Percentiles rank a stretch among this genome's conserved stretches.
Conservation (phyloP, 208 protist species). For the Trichomonas gallinae region DNA sequence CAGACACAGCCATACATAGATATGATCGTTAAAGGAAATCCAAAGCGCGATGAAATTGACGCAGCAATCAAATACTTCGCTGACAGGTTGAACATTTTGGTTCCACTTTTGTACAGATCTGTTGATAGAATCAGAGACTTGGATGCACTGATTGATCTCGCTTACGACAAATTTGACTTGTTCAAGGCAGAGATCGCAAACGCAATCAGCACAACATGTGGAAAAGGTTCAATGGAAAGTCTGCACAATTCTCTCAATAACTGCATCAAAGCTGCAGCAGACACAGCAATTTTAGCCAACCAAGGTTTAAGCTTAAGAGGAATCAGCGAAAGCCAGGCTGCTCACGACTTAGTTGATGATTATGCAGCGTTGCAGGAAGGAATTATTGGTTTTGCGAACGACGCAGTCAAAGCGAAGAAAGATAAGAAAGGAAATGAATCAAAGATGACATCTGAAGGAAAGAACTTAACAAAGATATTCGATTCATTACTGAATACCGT, state of each 20-base stretch:
- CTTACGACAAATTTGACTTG: not conserved
- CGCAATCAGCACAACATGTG: not conserved
- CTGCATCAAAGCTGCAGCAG: not conserved
- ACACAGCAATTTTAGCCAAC: not conserved
- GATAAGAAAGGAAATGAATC: not conserved
- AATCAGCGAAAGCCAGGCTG: not conserved
- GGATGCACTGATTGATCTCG: not conserved
- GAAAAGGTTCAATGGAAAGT: not conserved
- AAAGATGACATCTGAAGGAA: not conserved
- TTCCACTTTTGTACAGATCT: not conserved
- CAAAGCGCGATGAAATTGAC: not conserved
- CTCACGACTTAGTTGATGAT: not conserved
- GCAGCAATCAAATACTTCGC: not conserved
- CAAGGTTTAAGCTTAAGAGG: not conserved
- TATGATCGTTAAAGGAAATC: not conserved
- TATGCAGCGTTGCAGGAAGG: not conserved
- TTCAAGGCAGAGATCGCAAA: not conserved
- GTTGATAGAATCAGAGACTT: not conserved
- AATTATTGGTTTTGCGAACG: not conserved
- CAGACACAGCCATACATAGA: not conserved
- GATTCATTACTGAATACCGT: not conserved
- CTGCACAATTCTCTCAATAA: not conserved
- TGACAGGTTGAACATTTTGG: not conserved
- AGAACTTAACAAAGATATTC: not conserved
- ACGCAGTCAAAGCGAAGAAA: not conserved